These are phyloP conservation scores for Alternaria sp. DNA, from an alignment of 2,329 filamentous ascomycete species.

Conservation along the genomic window DNA sequence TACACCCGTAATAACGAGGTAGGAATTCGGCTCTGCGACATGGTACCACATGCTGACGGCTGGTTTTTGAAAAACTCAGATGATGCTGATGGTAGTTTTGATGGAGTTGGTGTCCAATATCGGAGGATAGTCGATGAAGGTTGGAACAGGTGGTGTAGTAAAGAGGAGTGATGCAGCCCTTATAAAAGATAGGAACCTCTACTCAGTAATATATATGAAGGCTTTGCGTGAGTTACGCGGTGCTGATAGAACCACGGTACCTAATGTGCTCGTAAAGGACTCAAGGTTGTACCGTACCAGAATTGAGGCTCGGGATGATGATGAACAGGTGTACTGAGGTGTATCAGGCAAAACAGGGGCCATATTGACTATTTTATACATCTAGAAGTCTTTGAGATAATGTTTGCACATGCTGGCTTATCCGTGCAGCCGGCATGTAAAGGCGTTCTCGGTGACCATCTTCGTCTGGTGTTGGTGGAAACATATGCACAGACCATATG, in stretches of 20 bases:
- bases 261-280: not conserved
- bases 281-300: conserved; percentile 4
- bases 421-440: conserved; percentile 1
- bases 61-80: not conserved
- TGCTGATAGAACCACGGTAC: not conserved
- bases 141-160: not conserved
- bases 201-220: not conserved
- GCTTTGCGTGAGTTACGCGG: not conserved
- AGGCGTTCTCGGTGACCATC: conserved; percentile 4
- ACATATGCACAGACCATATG: conserved; percentile 9
- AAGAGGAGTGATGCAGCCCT: not conserved
- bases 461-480: conserved; percentile 9
- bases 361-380: conserved; percentile 6
- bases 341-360: not conserved
- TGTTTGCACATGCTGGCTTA: not conserved
- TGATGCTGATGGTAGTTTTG: not conserved
- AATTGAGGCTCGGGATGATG: not conserved
- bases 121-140: not conserved
- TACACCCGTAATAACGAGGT: conserved; percentile 86
- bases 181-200: not conserved
- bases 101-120: not conserved
- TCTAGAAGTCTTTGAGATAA: not conserved
- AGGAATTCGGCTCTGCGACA: conserved; percentile 79
- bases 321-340: not conserved
- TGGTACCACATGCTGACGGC: conserved; percentile 62